phyloP scores from a whole-genome alignment of 116 monocot genomes.

The Papilionanthe hybrid region DNA sequence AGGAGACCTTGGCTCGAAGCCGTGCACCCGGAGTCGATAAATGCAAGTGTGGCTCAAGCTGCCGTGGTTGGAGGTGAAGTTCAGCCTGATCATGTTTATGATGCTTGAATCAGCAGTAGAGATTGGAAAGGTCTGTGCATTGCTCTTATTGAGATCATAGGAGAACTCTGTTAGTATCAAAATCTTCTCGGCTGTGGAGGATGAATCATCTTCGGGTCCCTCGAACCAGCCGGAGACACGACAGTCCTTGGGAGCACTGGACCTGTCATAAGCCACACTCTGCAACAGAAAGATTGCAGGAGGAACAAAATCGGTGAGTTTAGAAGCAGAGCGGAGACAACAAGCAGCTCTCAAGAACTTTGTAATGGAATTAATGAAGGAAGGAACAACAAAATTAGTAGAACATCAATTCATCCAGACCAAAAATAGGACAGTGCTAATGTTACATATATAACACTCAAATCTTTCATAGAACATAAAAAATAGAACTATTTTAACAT shows the following conservation, averaged over 20 bases:
- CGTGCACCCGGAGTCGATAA: constrained; percentile 92
- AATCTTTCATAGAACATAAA: no score
- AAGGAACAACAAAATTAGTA: no score
- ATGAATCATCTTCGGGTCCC: constrained; percentile 24
- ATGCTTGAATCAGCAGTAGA: constrained; percentile 16
- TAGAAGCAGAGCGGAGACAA: no score
- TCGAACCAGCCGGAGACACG: constrained; percentile 59
- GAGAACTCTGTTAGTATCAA: constrained; percentile 38
- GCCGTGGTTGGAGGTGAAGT: constrained; percentile 84
- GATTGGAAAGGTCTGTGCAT: constrained; percentile 63
- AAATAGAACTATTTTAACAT: no score
- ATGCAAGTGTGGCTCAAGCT: constrained; percentile 73
- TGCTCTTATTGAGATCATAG: constrained; percentile 70
- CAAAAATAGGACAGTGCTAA: no score
- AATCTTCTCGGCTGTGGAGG: constrained; percentile 21
- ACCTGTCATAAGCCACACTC: constrained; percentile 79
- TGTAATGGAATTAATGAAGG: no score
- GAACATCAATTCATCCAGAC: no score
- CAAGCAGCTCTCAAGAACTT: no score
- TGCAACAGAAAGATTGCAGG: constrained; percentile 23
- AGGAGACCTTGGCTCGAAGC: constrained; percentile 41
- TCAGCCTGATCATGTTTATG: constrained; percentile 57
- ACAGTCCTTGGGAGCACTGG: constrained; percentile 77
- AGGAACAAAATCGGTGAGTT: no score
- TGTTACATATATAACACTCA: no score